A percentile compares a stretch with the other conserved stretches of the same genome.
Conservation (phyloP, 2,329 filamentous ascomycete genomes). For the Colletotrichum nymphaeae region DNA sequence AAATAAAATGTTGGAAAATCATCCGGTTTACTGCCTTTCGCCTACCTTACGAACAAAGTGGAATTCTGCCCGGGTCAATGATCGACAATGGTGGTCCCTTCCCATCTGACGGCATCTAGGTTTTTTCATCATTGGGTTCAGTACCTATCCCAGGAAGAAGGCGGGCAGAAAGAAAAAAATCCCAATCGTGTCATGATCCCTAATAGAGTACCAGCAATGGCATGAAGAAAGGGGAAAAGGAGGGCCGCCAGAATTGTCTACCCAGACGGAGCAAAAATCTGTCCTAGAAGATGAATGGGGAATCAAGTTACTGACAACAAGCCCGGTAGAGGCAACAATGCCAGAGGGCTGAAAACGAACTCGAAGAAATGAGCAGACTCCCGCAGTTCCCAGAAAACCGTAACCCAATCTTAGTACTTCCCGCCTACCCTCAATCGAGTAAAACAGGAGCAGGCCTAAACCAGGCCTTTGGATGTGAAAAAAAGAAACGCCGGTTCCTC, state of each 20-base stretch:
- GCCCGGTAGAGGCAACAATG: neutral
- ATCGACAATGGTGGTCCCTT: too few species aligned
- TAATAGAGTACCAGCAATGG: neutral
- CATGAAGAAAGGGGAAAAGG: neutral
- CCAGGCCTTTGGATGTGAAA: too few species aligned
- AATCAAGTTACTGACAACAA: neutral
- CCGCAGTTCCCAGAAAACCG: slow-evolving; percentile 3
- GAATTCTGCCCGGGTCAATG: too few species aligned
- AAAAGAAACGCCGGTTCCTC: slow-evolving; percentile 20
- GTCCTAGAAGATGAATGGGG: neutral
- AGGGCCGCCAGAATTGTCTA: neutral
- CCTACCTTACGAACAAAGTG: too few species aligned
- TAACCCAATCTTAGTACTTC: slow-evolving; percentile 1
- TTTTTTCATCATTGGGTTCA: neutral
- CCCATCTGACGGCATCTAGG: neutral
- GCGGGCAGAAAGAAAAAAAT: neutral
- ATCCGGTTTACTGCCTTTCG: too few species aligned
- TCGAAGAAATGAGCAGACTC: neutral
- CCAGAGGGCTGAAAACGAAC: neutral
- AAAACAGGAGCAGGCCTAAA: neutral
- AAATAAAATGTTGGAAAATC: too few species aligned
- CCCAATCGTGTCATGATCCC: slow-evolving; percentile 28
- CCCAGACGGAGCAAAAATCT: neutral
- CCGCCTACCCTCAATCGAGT: neutral
- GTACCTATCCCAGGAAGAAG: neutral